A percentile compares a stretch with the other conserved stretches of the same genome.
Conservation (phyloP, 306 rosid genomes). For the Hippophae tibetana region DNA sequence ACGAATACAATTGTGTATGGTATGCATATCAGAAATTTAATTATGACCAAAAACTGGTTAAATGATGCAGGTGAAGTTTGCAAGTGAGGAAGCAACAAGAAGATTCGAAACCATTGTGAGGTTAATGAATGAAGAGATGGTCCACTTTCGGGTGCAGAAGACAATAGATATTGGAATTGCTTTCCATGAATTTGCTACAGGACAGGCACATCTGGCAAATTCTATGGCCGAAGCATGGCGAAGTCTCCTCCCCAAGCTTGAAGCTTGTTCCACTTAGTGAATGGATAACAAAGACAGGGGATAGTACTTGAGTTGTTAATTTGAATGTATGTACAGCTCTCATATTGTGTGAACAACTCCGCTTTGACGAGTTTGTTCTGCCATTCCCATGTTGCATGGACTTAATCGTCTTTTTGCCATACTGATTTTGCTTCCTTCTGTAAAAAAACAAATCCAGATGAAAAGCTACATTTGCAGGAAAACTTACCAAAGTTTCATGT, state of each 20-base stretch:
- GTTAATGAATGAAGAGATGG: slow-evolving; percentile 80
- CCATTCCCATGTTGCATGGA: slow-evolving; percentile 28
- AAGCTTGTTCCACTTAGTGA: slow-evolving; percentile 42
- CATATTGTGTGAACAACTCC: slow-evolving; percentile 20
- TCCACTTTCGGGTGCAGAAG: slow-evolving; percentile 84
- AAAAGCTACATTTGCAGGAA: slow-evolving; percentile 11
- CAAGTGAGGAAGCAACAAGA: slow-evolving; percentile 78
- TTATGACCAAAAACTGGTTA: slow-evolving; percentile 18
- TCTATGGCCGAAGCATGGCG: slow-evolving; percentile 87
- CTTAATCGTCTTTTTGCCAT: not conserved
- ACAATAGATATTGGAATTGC: slow-evolving; percentile 84
- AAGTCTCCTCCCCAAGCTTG: slow-evolving; percentile 93
- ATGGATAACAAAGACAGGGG: slow-evolving; percentile 14
- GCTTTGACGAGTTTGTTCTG: slow-evolving; percentile 21
- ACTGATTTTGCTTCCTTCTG: slow-evolving; percentile 24
- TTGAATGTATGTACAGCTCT: slow-evolving; percentile 26
- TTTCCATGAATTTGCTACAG: slow-evolving; percentile 92
- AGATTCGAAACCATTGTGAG: slow-evolving; percentile 71
- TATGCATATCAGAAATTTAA: not conserved
- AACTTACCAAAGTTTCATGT: slow-evolving; percentile 3
- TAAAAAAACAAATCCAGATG: slow-evolving; percentile 36
- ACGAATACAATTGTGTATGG: slow-evolving; percentile 4
- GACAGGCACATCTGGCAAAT: slow-evolving; percentile 86
- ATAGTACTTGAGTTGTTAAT: slow-evolving; percentile 1
- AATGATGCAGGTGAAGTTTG: slow-evolving; percentile 74